Evolutionary conservation across 202 grass and related monocot species (phyloP).

Genomic region (Setaria italica): DNA sequence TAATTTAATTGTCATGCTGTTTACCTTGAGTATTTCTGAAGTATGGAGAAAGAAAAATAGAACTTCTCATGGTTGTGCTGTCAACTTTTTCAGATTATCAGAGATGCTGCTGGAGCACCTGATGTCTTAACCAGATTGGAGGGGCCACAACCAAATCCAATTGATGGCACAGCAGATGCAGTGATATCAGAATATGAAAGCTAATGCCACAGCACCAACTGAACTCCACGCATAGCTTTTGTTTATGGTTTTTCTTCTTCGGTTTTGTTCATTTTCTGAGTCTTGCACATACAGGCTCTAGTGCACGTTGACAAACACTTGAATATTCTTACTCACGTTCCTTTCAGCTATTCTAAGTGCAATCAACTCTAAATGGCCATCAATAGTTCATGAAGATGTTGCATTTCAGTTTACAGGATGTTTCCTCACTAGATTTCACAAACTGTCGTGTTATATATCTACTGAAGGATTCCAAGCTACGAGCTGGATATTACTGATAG

Average conservation of each 20-base stretch:
- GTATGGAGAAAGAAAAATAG: neutral
- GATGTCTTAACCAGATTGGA: conserved; percentile 91
- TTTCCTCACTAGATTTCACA: neutral
- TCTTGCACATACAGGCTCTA: conserved; percentile 21
- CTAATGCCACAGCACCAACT: conserved; percentile 49
- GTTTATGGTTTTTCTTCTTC: neutral
- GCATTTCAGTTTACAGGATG: neutral
- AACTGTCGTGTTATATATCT: neutral
- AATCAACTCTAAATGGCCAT: conserved; percentile 4
- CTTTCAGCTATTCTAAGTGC: conserved; percentile 14
- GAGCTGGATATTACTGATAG: neutral
- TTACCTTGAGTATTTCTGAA: neutral
- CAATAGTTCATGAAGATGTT: neutral
- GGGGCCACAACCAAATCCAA: conserved; percentile 48
- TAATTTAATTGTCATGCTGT: neutral
- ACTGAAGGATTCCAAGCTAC: neutral
- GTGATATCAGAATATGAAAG: conserved; percentile 82
- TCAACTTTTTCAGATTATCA: conserved; percentile 71
- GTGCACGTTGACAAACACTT: neutral
- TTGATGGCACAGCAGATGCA: conserved; percentile 49
- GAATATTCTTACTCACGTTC: conserved; percentile 15
- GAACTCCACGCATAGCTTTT: conserved; percentile 9
- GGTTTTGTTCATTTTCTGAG: neutral
- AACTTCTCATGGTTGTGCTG: conserved; percentile 6
- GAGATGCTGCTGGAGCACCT: conserved; percentile 86